Percentiles rank a stretch among this genome's conserved stretches.
Conservation (phyloP, 345 rosid species). For the Turnera subulata region DNA sequence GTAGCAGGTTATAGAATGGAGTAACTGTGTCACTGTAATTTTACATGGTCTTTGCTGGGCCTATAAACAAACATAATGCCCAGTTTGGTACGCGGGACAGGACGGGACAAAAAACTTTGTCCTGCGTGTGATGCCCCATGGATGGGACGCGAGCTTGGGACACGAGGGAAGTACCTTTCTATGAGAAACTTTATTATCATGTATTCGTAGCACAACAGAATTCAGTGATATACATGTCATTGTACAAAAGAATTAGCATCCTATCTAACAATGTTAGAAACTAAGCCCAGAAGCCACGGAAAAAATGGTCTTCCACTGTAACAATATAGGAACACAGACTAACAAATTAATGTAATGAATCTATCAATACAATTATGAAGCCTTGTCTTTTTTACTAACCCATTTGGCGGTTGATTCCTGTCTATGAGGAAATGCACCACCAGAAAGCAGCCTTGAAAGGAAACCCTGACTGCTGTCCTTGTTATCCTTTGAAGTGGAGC, state of each 20-base stretch:
- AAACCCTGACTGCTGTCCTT: slow-evolving; percentile 42
- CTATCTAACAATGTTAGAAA: neutral
- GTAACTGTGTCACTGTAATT: too few species aligned
- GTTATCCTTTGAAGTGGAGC: slow-evolving; percentile 29
- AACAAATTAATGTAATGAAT: neutral
- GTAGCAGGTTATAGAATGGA: too few species aligned
- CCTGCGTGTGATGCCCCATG: too few species aligned
- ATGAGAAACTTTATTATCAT: too few species aligned
- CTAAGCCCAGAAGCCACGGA: neutral
- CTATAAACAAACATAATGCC: too few species aligned
- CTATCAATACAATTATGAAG: neutral
- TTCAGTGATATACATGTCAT: neutral
- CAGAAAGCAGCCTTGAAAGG: slow-evolving; percentile 65
- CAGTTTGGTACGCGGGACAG: too few species aligned
- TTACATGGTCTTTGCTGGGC: too few species aligned
- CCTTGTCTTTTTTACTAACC: neutral
- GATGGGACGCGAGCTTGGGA: too few species aligned
- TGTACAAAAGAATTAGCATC: neutral
- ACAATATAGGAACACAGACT: neutral
- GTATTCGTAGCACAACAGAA: too few species aligned
- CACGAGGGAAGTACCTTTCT: too few species aligned
- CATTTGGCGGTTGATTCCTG: slow-evolving; percentile 13
- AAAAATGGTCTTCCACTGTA: neutral
- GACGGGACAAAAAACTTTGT: too few species aligned
- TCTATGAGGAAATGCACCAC: slow-evolving; percentile 45